Evolutionary conservation across 1,139 yeast species (phyloP).

Genomic region (Pichia norvegensis): DNA sequence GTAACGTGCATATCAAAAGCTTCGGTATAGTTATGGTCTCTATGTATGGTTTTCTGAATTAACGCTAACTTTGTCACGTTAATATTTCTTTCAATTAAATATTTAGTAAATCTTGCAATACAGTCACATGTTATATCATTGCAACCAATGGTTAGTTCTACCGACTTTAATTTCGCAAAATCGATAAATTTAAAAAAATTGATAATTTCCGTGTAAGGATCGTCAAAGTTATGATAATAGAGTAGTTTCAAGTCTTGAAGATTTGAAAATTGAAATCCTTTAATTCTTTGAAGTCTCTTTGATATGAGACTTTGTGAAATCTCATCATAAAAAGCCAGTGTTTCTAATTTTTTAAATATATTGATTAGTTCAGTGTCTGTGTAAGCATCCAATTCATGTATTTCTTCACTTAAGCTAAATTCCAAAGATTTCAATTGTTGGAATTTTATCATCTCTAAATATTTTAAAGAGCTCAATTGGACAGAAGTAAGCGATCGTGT

Average conservation of each 20-base stretch:
- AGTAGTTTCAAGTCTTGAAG: slow-evolving; percentile 30
- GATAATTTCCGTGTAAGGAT: background rate
- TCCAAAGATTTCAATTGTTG: slow-evolving; percentile 3
- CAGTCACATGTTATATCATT: slow-evolving; percentile 41
- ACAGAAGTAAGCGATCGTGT: slow-evolving; percentile 14
- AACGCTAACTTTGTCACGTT: slow-evolving; percentile 37
- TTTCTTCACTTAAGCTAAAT: slow-evolving; percentile 1
- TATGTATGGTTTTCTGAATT: slow-evolving; percentile 37
- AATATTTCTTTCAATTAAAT: slow-evolving; percentile 20
- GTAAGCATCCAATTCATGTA: background rate
- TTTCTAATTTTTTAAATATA: slow-evolving; percentile 7
- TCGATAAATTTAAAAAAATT: slow-evolving; percentile 27
- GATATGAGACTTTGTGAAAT: slow-evolving; percentile 31
- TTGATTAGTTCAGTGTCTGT: background rate
- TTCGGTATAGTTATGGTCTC: slow-evolving; percentile 47
- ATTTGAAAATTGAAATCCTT: slow-evolving; percentile 1
- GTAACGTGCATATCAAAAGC: slow-evolving; percentile 47
- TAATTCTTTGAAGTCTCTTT: slow-evolving; percentile 9
- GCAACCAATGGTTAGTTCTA: slow-evolving; percentile 41
- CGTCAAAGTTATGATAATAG: slow-evolving; percentile 30
- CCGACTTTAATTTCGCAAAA: slow-evolving; percentile 23
- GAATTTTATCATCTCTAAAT: slow-evolving; percentile 11
- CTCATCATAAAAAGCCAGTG: slow-evolving; percentile 27
- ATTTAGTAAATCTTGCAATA: slow-evolving; percentile 32
- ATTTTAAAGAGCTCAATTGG: slow-evolving; percentile 18